phyloP scores from a whole-genome alignment of 108 stramenopile genomes.

The Seminavis robusta region DNA sequence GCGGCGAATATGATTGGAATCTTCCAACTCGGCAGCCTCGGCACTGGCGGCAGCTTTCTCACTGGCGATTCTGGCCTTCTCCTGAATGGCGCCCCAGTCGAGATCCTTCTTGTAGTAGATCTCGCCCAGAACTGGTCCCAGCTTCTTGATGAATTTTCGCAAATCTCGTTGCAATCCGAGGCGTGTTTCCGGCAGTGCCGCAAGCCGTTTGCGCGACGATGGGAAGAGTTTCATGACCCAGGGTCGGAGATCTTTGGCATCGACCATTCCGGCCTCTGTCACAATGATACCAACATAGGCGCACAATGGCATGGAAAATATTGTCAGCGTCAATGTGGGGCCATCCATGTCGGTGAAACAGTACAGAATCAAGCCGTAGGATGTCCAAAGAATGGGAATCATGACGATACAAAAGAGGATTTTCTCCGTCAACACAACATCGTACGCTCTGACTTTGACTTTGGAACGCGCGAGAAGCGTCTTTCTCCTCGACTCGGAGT shows the following conservation, averaged over 20 bases:
- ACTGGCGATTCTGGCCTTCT: too few relatives aligned
- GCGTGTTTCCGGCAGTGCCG: slow-evolving; percentile 61
- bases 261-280: slow-evolving; percentile 88
- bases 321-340: slow-evolving; percentile 72
- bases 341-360: slow-evolving; percentile 74
- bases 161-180: slow-evolving; percentile 64
- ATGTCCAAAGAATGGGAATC: slow-evolving; percentile 90
- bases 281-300: slow-evolving; percentile 87
- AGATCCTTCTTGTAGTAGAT: slow-evolving; percentile 77
- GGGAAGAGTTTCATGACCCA: slow-evolving; percentile 75
- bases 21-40: too few relatives aligned
- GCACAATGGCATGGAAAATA: slow-evolving; percentile 88
- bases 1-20: too few relatives aligned
- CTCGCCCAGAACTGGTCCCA: slow-evolving; percentile 75
- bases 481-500: slow-evolving; percentile 79
- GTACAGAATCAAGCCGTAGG: slow-evolving; percentile 72
- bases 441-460: slow-evolving; percentile 89
- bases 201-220: slow-evolving; percentile 57
- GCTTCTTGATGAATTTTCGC: slow-evolving; percentile 60
- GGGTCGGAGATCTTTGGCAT: slow-evolving; percentile 90
- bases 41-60: neutral
- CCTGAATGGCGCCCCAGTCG: slow-evolving; percentile 75
- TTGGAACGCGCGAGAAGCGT: slow-evolving; percentile 89
- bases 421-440: slow-evolving; percentile 95
- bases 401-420: slow-evolving; percentile 94